Evolutionary conservation across 208 protist species (phyloP).

Genomic region (Trypanosoma cruzi): DNA sequence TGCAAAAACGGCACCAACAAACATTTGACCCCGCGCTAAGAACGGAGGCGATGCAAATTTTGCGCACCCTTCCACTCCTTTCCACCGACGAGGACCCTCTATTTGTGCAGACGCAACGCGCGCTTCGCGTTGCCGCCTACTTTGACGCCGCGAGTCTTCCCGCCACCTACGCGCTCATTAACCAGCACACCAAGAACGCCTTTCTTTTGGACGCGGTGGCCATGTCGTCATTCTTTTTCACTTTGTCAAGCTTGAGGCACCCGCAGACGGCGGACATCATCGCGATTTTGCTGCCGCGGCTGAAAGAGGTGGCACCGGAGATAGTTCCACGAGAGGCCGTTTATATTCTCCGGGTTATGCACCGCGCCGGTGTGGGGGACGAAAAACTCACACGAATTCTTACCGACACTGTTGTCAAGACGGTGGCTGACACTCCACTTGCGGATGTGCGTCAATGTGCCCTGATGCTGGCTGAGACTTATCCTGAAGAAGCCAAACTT

Average conservation of each 20-base stretch:
- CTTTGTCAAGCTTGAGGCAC: conserved; percentile 48
- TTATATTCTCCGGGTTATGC: conserved; percentile 41
- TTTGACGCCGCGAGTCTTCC: conserved; percentile 49
- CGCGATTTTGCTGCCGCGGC: conserved; percentile 55
- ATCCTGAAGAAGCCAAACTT: conserved; percentile 20
- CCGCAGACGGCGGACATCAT: conserved; percentile 62
- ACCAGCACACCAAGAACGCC: conserved; percentile 72
- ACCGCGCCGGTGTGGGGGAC: conserved; percentile 33
- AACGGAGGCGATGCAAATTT: conserved; percentile 43
- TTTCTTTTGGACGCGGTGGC: conserved; percentile 68
- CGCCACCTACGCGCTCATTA: conserved; percentile 67
- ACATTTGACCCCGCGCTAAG: conserved; percentile 47
- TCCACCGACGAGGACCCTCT: conserved; percentile 73
- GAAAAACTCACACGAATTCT: conserved; percentile 31
- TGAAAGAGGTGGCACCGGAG: conserved; percentile 53
- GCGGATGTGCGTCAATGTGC: conserved; percentile 31
- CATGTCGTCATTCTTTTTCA: conserved; percentile 43
- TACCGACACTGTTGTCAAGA: conserved; percentile 31
- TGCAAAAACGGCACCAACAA: conserved; percentile 44
- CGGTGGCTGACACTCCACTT: conserved; percentile 33
- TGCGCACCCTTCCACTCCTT: conserved; percentile 69
- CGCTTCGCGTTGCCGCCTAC: conserved; percentile 64
- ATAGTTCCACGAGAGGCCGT: conserved; percentile 48
- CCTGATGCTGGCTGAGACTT: conserved; percentile 25
- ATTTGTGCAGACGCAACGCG: conserved; percentile 47